phyloP scores from a whole-genome alignment of 2,329 filamentous ascomycete species.

The Fusarium camptoceras region DNA sequence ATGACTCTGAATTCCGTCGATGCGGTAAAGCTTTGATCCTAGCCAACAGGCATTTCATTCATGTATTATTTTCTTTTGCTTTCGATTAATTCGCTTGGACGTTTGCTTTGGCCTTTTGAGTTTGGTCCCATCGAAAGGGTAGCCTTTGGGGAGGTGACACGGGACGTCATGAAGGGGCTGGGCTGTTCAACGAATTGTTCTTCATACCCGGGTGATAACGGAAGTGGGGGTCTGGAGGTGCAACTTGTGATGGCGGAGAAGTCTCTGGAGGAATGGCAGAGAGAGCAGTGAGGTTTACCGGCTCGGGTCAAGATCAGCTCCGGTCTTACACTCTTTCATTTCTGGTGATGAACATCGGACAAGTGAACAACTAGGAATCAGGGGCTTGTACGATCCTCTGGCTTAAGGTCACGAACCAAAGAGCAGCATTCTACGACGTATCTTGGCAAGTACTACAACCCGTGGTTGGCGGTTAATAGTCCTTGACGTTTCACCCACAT shows the following conservation, averaged over 20 bases:
- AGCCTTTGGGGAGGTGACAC: conserved; percentile 54
- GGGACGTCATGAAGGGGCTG: conserved; percentile 18
- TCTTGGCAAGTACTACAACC: conserved; percentile 5
- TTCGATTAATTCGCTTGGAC: conserved; percentile 34
- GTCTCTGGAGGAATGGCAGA: conserved; percentile 12
- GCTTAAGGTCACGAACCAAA: not conserved
- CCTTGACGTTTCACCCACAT: conserved; percentile 10
- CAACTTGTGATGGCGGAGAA: conserved; percentile 7
- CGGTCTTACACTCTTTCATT: conserved; percentile 17
- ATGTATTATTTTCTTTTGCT: conserved; percentile 47
- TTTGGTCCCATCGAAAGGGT: conserved; percentile 43
- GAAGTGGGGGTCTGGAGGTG: not conserved
- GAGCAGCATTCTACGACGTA: not conserved
- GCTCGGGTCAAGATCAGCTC: conserved; percentile 29
- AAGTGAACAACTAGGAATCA: not conserved
- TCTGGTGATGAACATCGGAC: conserved; percentile 7
- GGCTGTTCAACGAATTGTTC: conserved; percentile 10
- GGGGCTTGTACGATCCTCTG: not conserved
- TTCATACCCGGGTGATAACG: conserved; percentile 7
- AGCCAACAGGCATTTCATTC: conserved; percentile 46
- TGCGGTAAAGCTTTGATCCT: conserved; percentile 54
- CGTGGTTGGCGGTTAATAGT: conserved; percentile 7
- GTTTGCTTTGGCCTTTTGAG: conserved; percentile 43
- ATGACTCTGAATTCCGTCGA: conserved; percentile 47
- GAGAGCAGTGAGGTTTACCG: conserved; percentile 5